Evolutionary conservation across 129 eudicot species (phyloP).

Genomic region (Helianthus tuberosus): DNA sequence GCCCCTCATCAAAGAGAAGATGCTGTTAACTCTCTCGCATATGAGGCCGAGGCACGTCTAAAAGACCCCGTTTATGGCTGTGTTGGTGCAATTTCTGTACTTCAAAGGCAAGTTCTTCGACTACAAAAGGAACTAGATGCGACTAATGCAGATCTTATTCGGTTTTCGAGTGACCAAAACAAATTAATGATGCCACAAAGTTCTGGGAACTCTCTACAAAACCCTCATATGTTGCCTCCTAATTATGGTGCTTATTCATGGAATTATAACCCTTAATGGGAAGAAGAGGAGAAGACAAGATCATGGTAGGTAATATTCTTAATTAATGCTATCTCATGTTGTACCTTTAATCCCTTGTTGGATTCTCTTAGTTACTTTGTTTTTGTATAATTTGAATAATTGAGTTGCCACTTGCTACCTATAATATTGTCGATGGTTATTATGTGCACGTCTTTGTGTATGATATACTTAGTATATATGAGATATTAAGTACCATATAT

Average conservation of each 20-base stretch:
- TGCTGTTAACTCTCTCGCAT: conserved; percentile 82
- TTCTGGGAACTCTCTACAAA: conserved; percentile 21
- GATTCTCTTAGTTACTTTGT: conserved; percentile 4
- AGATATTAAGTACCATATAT: not conserved
- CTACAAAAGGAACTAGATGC: conserved; percentile 79
- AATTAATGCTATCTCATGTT: conserved; percentile 29
- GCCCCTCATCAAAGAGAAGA: conserved; percentile 72
- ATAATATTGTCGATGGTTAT: not conserved
- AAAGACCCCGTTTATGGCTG: conserved; percentile 89
- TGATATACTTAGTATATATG: not conserved
- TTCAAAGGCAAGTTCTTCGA: conserved; percentile 67
- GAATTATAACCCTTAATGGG: conserved; percentile 34
- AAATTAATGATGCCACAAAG: conserved; percentile 5
- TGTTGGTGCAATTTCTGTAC: conserved; percentile 80
- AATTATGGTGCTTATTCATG: conserved; percentile 31
- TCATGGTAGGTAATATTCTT: conserved; percentile 21
- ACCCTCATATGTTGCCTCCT: conserved; percentile 28
- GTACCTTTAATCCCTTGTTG: conserved; percentile 26
- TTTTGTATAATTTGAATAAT: conserved; percentile 19
- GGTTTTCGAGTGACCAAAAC: conserved; percentile 41
- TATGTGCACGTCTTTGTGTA: not conserved
- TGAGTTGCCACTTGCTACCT: conserved; percentile 19
- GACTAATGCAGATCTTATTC: conserved; percentile 59
- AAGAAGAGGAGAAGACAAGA: conserved; percentile 21
- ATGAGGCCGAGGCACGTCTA: conserved; percentile 83